Percentiles rank a stretch among this genome's conserved stretches.
phyloP scores from a whole-genome alignment of 495 filamentous ascomycete species.

The Hypoxylon fuscum region DNA sequence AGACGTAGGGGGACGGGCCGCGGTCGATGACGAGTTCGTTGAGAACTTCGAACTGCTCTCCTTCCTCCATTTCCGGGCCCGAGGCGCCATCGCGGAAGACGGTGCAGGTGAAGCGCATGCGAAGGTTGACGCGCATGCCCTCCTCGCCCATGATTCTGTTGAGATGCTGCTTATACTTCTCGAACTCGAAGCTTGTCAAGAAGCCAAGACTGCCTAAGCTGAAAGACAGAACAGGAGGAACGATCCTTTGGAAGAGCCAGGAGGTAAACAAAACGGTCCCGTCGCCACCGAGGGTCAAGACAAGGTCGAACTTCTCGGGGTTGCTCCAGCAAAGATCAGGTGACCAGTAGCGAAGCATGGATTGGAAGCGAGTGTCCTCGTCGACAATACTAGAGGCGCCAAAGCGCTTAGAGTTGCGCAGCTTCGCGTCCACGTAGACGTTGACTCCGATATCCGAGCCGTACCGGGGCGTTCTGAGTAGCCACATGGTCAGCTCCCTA shows the following conservation, averaged over 20 bases:
- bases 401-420: slow-evolving; percentile 87
- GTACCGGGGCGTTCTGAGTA: slow-evolving; percentile 84
- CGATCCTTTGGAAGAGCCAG: slow-evolving; percentile 93
- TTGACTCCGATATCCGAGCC: slow-evolving; percentile 81
- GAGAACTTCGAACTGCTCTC: slow-evolving; percentile 92
- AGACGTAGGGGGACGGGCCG: slow-evolving; percentile 94
- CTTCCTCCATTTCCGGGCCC: slow-evolving; percentile 68
- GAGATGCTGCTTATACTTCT: slow-evolving; percentile 80
- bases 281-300: slow-evolving; percentile 90
- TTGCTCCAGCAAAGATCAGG: slow-evolving; percentile 90
- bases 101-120: slow-evolving; percentile 97
- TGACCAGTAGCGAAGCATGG: slow-evolving; percentile 92
- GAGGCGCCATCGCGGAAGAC: slow-evolving; percentile 73
- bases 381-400: slow-evolving; percentile 76
- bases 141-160: slow-evolving; percentile 87
- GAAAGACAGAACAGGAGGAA: slow-evolving; percentile 90
- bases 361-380: slow-evolving; percentile 72
- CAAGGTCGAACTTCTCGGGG: slow-evolving; percentile 91
- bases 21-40: slow-evolving; percentile 98
- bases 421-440: slow-evolving; percentile 93
- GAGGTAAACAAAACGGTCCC: slow-evolving; percentile 92
- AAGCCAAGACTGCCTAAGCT: slow-evolving; percentile 90
- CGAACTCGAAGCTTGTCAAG: slow-evolving; percentile 91
- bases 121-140: slow-evolving; percentile 93
- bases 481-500: slow-evolving; percentile 83